Conservation (phyloP, 2,329 filamentous ascomycete genomes). For the Myriangium duriaei region DNA sequence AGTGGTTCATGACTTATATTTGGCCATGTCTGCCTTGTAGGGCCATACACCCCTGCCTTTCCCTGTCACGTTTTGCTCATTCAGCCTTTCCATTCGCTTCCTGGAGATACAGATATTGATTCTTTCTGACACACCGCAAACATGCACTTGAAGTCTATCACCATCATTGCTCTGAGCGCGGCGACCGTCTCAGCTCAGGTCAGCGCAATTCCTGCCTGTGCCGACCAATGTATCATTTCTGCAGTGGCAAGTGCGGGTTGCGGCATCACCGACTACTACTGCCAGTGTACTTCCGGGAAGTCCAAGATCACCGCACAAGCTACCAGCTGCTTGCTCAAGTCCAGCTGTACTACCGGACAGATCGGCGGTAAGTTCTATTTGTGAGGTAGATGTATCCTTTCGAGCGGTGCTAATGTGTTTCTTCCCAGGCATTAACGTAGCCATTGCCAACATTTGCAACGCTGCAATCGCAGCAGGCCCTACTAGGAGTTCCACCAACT, state of each 20-base stretch:
- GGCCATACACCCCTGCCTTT: too few species aligned
- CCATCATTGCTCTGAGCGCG: slow-evolving; percentile 1
- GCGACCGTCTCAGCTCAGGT: slow-evolving; percentile 9
- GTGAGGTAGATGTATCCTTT: too few species aligned
- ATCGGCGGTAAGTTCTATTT: slow-evolving; percentile 25
- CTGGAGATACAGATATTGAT: too few species aligned
- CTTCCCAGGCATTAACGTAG: slow-evolving; percentile 14
- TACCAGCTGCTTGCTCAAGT: slow-evolving; percentile 27
- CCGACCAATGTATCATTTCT: slow-evolving; percentile 33
- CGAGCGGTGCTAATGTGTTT: too few species aligned
- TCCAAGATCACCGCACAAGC: slow-evolving; percentile 26
- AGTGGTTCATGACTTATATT: too few species aligned
- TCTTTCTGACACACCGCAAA: slow-evolving; percentile 1
- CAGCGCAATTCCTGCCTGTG: slow-evolving; percentile 12
- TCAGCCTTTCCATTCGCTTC: not conserved
- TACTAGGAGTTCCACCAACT: not conserved
- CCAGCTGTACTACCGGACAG: slow-evolving; percentile 26
- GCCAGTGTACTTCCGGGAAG: slow-evolving; percentile 38
- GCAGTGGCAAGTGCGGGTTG: slow-evolving; percentile 39
- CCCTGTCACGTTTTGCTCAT: not conserved
- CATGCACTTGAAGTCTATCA: slow-evolving; percentile 8
- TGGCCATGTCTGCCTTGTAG: too few species aligned
- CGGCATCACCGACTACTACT: slow-evolving; percentile 33
- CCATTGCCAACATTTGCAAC: slow-evolving; percentile 16
- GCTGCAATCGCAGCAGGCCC: slow-evolving; percentile 12